Percentiles rank a stretch among this genome's conserved stretches.
These are phyloP conservation scores for Penicillium psychrosexuale DNA, from an alignment of 2,329 filamentous ascomycete genomes.

Conservation along the genomic window DNA sequence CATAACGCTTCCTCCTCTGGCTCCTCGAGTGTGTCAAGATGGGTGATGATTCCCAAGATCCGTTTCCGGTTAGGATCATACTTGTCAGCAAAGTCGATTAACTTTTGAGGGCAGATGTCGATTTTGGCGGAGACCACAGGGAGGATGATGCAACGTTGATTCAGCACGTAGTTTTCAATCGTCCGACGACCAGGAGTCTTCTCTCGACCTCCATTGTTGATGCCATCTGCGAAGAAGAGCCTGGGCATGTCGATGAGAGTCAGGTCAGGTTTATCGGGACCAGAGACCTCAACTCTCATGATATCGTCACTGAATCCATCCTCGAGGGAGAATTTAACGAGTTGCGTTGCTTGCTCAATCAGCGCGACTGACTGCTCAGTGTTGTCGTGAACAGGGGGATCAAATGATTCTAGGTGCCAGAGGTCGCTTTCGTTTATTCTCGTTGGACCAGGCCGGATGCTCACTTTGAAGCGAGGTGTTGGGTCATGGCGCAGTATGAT, in stretches of 20 bases:
- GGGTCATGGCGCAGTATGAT: slow-evolving; percentile 50
- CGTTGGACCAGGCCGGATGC: slow-evolving; percentile 37
- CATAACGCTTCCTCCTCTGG: slow-evolving; percentile 36
- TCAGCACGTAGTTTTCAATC: slow-evolving; percentile 54
- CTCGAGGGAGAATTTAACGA: slow-evolving; percentile 48
- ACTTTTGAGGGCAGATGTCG: slow-evolving; percentile 56
- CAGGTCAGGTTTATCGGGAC: slow-evolving; percentile 58
- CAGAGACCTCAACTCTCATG: slow-evolving; percentile 58
- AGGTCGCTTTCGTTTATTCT: background rate
- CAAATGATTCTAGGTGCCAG: slow-evolving; percentile 10
- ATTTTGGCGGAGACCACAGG: slow-evolving; percentile 52
- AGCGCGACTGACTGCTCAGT: slow-evolving; percentile 41
- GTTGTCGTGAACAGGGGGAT: slow-evolving; percentile 3
- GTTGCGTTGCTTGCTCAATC: slow-evolving; percentile 52
- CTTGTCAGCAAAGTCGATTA: slow-evolving; percentile 49
- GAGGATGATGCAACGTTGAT: slow-evolving; percentile 58
- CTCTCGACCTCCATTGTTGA: slow-evolving; percentile 47
- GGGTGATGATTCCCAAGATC: slow-evolving; percentile 49
- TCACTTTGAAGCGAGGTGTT: slow-evolving; percentile 30
- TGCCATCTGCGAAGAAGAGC: slow-evolving; percentile 53
- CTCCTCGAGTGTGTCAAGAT: slow-evolving; percentile 41
- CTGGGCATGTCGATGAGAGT: slow-evolving; percentile 63
- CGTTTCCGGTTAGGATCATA: slow-evolving; percentile 33
- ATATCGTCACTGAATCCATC: slow-evolving; percentile 44
- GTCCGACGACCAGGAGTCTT: slow-evolving; percentile 54